Percentiles rank a stretch among this genome's conserved stretches.
phyloP scores from a whole-genome alignment of 805 yeast genomes.

The Teunomyces aglyptinius region DNA sequence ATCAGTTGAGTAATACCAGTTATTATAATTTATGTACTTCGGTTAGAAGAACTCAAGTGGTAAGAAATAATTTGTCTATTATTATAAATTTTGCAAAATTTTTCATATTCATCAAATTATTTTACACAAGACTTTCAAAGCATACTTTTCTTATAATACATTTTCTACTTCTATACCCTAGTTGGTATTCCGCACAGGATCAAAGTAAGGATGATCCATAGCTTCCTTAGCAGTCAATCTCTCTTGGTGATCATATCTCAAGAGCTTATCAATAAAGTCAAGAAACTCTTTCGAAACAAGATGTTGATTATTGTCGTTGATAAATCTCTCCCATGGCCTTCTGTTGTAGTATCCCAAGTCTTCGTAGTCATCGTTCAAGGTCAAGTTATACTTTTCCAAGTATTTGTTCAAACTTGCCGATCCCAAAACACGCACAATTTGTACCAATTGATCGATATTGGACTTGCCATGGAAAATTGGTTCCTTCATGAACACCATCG shows the following conservation, averaged over 20 bases:
- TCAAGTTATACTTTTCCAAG: slow-evolving; percentile 64
- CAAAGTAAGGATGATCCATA: slow-evolving; percentile 71
- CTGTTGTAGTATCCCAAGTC: slow-evolving; percentile 65
- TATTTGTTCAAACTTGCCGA: slow-evolving; percentile 71
- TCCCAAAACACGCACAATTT: slow-evolving; percentile 84
- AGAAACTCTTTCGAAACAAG: slow-evolving; percentile 55
- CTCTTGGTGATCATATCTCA: slow-evolving; percentile 83
- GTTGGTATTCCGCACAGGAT: slow-evolving; percentile 19
- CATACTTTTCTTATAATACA: not conserved
- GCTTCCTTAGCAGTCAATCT: slow-evolving; percentile 89
- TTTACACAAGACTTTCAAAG: not conserved
- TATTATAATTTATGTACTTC: no score
- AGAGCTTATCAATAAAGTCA: slow-evolving; percentile 69
- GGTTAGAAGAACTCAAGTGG: no score
- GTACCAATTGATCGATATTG: slow-evolving; percentile 87
- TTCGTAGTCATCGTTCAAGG: slow-evolving; percentile 75
- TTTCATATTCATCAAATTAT: not conserved
- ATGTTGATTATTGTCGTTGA: slow-evolving; percentile 52
- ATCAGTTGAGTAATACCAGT: no score
- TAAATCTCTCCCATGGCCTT: slow-evolving; percentile 65
- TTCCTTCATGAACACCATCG: slow-evolving; percentile 83
- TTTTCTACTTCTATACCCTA: slow-evolving; percentile 1
- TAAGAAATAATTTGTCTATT: not conserved
- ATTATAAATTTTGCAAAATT: not conserved
- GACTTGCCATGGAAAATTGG: slow-evolving; percentile 93